Conservation (phyloP, 495 filamentous ascomycete species). For the Penicillium tannophilum region DNA sequence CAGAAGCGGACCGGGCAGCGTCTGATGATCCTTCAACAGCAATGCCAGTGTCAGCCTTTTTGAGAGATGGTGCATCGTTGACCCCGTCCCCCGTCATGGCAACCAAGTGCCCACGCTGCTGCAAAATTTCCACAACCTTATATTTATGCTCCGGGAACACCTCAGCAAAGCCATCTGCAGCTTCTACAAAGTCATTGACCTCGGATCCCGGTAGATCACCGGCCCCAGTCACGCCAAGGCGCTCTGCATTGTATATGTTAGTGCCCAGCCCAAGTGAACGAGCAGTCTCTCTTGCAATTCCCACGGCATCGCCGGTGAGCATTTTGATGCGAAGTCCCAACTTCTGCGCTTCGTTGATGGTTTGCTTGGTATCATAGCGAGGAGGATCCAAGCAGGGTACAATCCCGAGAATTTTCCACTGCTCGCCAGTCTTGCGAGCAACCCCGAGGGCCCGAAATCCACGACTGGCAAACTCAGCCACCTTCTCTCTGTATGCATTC, state of each 20-base stretch:
- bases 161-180: conserved; percentile 91
- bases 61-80: conserved; percentile 93
- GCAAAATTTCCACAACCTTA: conserved; percentile 92
- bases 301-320: conserved; percentile 94
- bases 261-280: conserved; percentile 89
- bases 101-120: conserved; percentile 92
- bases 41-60: conserved; percentile 88
- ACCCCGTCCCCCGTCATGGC: conserved; percentile 99
- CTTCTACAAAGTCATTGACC: conserved; percentile 92
- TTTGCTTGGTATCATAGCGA: conserved; percentile 86
- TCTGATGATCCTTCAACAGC: conserved; percentile 93
- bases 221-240: conserved; percentile 79
- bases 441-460: conserved; percentile 92
- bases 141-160: conserved; percentile 98
- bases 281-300: conserved; percentile 88
- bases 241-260: conserved; percentile 92
- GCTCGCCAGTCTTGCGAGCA: conserved; percentile 76
- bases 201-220: conserved; percentile 91
- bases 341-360: conserved; percentile 83
- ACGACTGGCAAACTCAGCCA: conserved; percentile 86
- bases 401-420: conserved; percentile 91
- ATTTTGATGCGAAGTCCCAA: conserved; percentile 93
- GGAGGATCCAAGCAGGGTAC: conserved; percentile 93
- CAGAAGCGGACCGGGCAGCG: conserved; percentile 87
- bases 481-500: conserved; percentile 83